Percentiles rank a stretch among this genome's conserved stretches.
Evolutionary conservation across 2,329 filamentous ascomycete genomes (phyloP).

Genomic region (Colletotrichum echinochloae): DNA sequence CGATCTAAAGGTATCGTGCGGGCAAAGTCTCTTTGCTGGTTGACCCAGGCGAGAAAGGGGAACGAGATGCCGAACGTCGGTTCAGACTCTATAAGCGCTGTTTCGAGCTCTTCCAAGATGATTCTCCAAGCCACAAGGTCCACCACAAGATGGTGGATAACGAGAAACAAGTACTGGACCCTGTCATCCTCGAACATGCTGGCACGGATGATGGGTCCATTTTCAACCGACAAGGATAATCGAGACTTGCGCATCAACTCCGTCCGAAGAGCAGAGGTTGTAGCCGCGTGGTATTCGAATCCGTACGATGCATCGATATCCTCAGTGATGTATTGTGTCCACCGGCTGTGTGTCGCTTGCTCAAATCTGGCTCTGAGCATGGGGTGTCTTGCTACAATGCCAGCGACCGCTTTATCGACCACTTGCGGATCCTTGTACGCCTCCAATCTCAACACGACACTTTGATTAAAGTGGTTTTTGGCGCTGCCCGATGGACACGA

Average conservation of each 20-base stretch:
- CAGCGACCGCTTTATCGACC: constrained; percentile 4
- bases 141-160: constrained; percentile 54
- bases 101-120: constrained; percentile 57
- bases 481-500: not conserved
- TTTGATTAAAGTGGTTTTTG: constrained; percentile 27
- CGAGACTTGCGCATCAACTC: not conserved
- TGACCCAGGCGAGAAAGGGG: constrained; percentile 9
- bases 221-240: constrained; percentile 11
- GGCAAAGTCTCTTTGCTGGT: not conserved
- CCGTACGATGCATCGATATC: not conserved
- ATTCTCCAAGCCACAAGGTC: constrained; percentile 61
- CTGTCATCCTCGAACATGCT: constrained; percentile 36
- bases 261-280: not conserved
- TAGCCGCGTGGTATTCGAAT: not conserved
- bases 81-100: not conserved
- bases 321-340: constrained; percentile 16
- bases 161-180: constrained; percentile 47
- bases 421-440: not conserved
- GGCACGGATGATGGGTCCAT: constrained; percentile 42
- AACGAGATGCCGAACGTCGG: not conserved
- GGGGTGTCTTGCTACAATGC: constrained; percentile 20
- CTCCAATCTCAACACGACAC: not conserved
- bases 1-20: not conserved
- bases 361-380: constrained; percentile 32
- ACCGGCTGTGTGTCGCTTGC: not conserved